Percentiles rank a stretch among this genome's conserved stretches.
phyloP scores from a whole-genome alignment of 176 grass and related monocot genomes.

The Thalia dealbata region DNA sequence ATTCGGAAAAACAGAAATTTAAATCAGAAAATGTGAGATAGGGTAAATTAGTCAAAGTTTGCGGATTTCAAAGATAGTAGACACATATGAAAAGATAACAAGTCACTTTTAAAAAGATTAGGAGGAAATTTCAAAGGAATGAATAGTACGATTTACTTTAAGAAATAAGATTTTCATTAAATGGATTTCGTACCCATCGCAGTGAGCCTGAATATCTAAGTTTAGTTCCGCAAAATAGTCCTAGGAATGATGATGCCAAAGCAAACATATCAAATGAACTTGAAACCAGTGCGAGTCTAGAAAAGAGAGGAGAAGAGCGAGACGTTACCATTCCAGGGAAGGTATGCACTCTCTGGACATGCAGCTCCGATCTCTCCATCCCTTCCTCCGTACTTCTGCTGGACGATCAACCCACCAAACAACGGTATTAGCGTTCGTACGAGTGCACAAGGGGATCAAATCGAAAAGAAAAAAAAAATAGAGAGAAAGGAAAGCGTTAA shows the following conservation, averaged over 20 bases:
- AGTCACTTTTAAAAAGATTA: neutral
- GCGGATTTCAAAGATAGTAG: neutral
- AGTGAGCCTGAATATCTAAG: too few relatives aligned
- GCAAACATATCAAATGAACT: too few relatives aligned
- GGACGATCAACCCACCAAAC: conserved; percentile 2
- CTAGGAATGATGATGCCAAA: too few relatives aligned
- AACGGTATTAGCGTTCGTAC: neutral
- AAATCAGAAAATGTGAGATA: neutral
- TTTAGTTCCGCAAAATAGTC: too few relatives aligned
- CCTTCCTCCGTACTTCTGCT: conserved; percentile 9
- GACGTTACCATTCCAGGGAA: conserved; percentile 22
- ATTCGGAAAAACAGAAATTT: neutral
- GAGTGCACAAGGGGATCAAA: neutral
- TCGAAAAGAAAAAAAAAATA: neutral
- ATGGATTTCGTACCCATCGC: too few relatives aligned
- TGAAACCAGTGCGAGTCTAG: too few relatives aligned
- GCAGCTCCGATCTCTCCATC: neutral
- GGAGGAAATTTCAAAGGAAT: neutral
- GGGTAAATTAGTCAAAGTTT: neutral
- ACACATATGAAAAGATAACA: neutral
- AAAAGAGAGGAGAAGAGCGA: neutral
- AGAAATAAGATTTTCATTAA: too few relatives aligned
- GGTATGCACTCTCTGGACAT: conserved; percentile 33
- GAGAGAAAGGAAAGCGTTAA: neutral
- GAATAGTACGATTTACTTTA: neutral